Base-by-base conservation (phyloP, 345 rosid species). In the Nasturtium officinale region DNA sequence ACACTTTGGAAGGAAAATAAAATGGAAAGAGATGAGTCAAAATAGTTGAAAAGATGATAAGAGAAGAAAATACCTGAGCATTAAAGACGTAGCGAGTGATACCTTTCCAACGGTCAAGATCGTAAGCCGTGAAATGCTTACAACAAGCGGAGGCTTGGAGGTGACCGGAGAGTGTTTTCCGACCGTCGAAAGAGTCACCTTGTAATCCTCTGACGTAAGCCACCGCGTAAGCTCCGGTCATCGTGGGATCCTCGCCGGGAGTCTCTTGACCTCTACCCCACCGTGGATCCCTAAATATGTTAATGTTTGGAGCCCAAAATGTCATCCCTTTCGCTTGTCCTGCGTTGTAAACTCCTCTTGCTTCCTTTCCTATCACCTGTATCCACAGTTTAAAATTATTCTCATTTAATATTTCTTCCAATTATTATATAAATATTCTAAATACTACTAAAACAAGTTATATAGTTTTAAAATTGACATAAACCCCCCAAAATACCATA, bases 221-320 rank as follows among this genome's bases (percentile, higher is more conserved):
- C 20, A 87, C 91, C 0, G 90, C 85, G 65, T 90, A 90, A 74
- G 75, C 72, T 26, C 88, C 90, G 26, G 87, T 77, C 12, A 87
- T 55, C 23, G 67, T 28, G 0, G 98, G 98, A 83, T 90, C 98
- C 56, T 93, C 96, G 17, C 97, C 98, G 5, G 92, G 92, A 30
- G 96, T 93, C 72, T 90, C 98, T 71, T 90, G 98, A 33, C 96
- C 96, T 64, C 94, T 82, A 6, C 96, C 98, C 97, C 94, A 93
- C 71, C 96, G 87, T 12, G 96, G 98, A 68, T 90, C 97, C 60
- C 96, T 67, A n/a, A 89, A 90, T 30, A 93, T 85, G 83, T 90
- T 89, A 26, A 90, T 87, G 72, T 87, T 87, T 0, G 97, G 97
- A 50, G 94, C 88, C 97, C 94, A 86, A 78, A 82, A 86, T 37